Evolutionary conservation across 2,329 filamentous ascomycete genomes (phyloP).

Genomic region (Neofusicoccum kwambonambiense): DNA sequence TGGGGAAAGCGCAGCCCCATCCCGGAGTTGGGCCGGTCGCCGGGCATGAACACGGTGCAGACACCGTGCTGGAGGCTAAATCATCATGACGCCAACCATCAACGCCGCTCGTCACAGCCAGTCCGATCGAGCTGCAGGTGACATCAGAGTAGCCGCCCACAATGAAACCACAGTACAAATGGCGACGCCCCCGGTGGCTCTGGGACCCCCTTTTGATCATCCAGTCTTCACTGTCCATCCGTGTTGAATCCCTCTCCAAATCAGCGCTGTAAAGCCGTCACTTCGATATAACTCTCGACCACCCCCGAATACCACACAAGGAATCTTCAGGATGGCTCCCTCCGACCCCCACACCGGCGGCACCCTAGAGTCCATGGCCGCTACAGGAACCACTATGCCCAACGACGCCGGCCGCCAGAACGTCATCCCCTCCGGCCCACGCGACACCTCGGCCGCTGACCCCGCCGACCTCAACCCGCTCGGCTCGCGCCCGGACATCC

Average conservation of each 20-base stretch:
- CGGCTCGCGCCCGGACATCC: constrained; percentile 34
- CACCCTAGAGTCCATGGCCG: constrained; percentile 38
- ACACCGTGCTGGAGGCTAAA: neutral
- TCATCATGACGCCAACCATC: constrained; percentile 13
- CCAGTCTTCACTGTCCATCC: neutral
- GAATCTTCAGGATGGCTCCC: constrained; percentile 21
- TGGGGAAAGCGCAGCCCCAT: neutral
- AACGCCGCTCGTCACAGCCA: neutral
- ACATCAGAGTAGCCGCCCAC: neutral
- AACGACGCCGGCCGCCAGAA: constrained; percentile 48
- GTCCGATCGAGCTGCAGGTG: neutral
- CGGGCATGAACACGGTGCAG: neutral
- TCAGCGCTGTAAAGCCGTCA: neutral
- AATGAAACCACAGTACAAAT: neutral
- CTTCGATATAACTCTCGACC: neutral
- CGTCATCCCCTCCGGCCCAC: constrained; percentile 49
- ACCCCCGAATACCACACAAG: neutral
- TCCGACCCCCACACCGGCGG: constrained; percentile 33
- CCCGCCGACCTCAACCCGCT: constrained; percentile 37
- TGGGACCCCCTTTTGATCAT: neutral
- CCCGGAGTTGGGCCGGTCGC: neutral
- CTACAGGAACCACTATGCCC: constrained; percentile 39
- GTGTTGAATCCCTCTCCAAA: neutral
- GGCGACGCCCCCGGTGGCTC: neutral
- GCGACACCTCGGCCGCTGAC: constrained; percentile 42